Evolutionary conservation across 2,329 filamentous ascomycete species (phyloP).

Genomic region (Coniochaeta hoffmannii): DNA sequence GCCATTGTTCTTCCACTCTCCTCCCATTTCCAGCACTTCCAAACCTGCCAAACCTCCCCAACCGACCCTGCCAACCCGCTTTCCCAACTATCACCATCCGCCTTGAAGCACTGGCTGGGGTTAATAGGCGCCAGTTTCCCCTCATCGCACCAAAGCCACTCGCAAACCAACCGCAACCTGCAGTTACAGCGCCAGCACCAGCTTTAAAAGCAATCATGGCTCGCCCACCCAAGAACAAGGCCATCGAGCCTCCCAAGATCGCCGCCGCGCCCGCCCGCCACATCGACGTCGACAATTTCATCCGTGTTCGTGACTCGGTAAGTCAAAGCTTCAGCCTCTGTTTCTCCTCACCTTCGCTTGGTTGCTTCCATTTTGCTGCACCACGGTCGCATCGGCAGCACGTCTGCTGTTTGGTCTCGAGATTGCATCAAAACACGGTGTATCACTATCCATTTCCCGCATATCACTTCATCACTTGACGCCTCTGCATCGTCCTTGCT

Average conservation of each 20-base stretch:
- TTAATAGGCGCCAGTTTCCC: neutral
- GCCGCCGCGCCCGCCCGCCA: constrained; percentile 22
- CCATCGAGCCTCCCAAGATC: constrained; percentile 18
- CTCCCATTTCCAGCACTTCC: constrained; percentile 12
- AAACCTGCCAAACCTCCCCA: constrained; percentile 5
- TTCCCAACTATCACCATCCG: constrained; percentile 18
- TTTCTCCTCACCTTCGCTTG: neutral
- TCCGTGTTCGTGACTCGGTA: constrained; percentile 76
- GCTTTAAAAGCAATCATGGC: constrained; percentile 28
- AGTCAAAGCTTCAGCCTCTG: constrained; percentile 26
- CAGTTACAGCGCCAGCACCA: neutral
- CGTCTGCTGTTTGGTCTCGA: neutral
- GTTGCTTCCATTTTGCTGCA: no score
- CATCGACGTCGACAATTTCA: constrained; percentile 68
- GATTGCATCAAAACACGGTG: neutral
- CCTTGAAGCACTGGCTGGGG: constrained; percentile 6
- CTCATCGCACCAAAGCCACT: constrained; percentile 10
- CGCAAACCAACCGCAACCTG: constrained; percentile 9
- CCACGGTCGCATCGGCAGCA: neutral
- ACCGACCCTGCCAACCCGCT: constrained; percentile 11
- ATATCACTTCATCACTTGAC: neutral
- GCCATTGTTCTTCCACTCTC: constrained; percentile 16
- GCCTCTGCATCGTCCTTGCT: neutral
- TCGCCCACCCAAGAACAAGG: constrained; percentile 36
- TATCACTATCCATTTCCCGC: neutral